A percentile compares a stretch with the other conserved stretches of the same genome.
These are phyloP conservation scores for Paramecium tetraurelia DNA, from an alignment of 73 alveolate genomes.

Conservation along the genomic window DNA sequence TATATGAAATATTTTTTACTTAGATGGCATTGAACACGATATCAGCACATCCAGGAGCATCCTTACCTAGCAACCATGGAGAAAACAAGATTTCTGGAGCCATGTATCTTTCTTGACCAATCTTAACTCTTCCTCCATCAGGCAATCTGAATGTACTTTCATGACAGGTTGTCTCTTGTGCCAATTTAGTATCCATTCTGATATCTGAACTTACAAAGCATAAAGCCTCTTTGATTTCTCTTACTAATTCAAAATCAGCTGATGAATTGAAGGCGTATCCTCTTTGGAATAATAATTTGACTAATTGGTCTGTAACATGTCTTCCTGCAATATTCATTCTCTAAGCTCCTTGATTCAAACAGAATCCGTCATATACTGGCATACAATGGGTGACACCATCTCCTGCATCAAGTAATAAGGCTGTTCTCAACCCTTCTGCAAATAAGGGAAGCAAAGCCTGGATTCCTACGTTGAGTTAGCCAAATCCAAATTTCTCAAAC, in stretches of 20 bases:
- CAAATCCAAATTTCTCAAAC: conserved; percentile 89
- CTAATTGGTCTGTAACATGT: conserved; percentile 92
- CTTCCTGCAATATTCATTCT: conserved; percentile 97
- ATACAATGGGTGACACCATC: conserved; percentile 98
- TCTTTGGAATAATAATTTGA: conserved; percentile 84
- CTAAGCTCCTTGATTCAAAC: conserved; percentile 69
- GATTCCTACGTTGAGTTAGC: conserved; percentile 80
- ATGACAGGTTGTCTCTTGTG: conserved; percentile 89
- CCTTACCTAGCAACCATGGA: conserved; percentile 85
- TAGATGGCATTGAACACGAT: conserved; percentile 80
- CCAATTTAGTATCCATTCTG: conserved; percentile 86
- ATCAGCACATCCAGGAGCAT: conserved; percentile 86
- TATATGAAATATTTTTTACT: neutral
- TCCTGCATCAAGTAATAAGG: conserved; percentile 94
- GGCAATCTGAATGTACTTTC: conserved; percentile 89
- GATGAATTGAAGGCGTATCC: conserved; percentile 96
- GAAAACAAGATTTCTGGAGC: conserved; percentile 93
- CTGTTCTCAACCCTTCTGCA: conserved; percentile 89
- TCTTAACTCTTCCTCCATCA: conserved; percentile 81
- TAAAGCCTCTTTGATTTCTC: conserved; percentile 92
- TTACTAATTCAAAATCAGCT: conserved; percentile 95
- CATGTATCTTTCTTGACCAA: conserved; percentile 93
- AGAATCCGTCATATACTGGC: conserved; percentile 87
- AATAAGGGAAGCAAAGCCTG: conserved; percentile 91
- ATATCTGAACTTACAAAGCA: conserved; percentile 91